These are phyloP conservation scores for Podaxis carcinomalis DNA, from an alignment of 768 basidiomycete species.

Conservation along the genomic window DNA sequence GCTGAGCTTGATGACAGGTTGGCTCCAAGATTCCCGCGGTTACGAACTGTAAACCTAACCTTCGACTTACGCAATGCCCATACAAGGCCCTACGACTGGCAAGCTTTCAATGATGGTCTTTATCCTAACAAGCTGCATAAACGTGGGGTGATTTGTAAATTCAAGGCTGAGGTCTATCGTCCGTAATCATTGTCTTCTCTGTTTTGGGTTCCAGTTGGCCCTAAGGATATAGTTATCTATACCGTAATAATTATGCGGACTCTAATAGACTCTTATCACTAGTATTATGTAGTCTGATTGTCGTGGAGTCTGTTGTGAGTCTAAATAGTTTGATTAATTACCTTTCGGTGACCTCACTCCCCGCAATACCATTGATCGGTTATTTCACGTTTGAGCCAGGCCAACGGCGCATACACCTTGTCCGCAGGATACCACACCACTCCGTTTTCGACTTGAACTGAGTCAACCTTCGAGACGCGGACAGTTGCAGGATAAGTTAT, in stretches of 20 bases:
- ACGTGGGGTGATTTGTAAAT: neutral
- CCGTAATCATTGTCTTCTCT: neutral
- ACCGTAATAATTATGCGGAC: slow-evolving; percentile 2
- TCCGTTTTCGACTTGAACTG: too few relatives aligned
- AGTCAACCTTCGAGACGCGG: too few relatives aligned
- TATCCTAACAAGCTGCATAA: neutral
- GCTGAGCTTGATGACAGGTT: neutral
- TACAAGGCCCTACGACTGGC: slow-evolving; percentile 4
- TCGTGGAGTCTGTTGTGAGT: neutral
- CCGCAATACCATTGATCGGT: too few relatives aligned
- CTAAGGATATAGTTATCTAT: neutral
- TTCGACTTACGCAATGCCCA: slow-evolving; percentile 7
- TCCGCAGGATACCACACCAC: too few relatives aligned
- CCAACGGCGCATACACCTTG: too few relatives aligned
- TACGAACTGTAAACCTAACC: neutral
- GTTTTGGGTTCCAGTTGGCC: neutral
- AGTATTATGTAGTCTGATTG: neutral
- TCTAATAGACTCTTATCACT: neutral
- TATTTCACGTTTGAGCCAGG: too few relatives aligned
- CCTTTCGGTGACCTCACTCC: too few relatives aligned
- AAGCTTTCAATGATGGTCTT: neutral
- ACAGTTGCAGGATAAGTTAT: too few relatives aligned
- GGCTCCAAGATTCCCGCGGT: neutral
- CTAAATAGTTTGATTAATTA: neutral
- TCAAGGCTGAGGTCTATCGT: slow-evolving; percentile 4